Percentiles rank a stretch among this genome's conserved stretches.
phyloP scores from a whole-genome alignment of 768 basidiomycete genomes.

The Kwoniella bestiolae region DNA sequence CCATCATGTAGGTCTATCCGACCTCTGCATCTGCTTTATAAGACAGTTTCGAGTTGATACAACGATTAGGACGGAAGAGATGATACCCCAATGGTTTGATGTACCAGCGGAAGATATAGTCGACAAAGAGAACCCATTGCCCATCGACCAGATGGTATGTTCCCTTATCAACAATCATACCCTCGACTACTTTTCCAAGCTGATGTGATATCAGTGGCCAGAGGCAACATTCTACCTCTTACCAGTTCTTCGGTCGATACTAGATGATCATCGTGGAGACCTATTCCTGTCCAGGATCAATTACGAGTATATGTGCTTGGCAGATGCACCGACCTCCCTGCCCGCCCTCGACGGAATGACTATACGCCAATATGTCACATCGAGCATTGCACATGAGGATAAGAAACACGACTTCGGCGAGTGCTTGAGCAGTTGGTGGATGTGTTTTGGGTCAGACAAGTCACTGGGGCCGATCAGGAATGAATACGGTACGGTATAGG shows the following conservation, averaged over 20 bases:
- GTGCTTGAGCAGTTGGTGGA: constrained; percentile 20
- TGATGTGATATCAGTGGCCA: constrained; percentile 17
- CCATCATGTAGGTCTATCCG: constrained; percentile 66
- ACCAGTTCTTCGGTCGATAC: constrained; percentile 13
- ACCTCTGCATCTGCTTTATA: not conserved
- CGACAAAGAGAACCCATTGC: constrained; percentile 1
- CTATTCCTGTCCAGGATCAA: constrained; percentile 15
- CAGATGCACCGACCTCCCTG: constrained; percentile 6
- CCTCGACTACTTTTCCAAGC: not conserved
- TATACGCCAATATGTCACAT: not conserved
- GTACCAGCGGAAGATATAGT: constrained; percentile 27
- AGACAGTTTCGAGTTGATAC: not conserved
- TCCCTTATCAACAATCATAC: not conserved
- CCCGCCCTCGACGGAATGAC: constrained; percentile 13
- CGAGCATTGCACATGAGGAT: not conserved
- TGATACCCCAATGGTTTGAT: constrained; percentile 81
- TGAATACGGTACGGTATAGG: too few species aligned
- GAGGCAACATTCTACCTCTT: constrained; percentile 23
- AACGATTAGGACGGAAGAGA: constrained; percentile 75
- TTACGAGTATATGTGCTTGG: constrained; percentile 9
- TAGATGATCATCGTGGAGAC: not conserved
- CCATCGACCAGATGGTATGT: constrained; percentile 32
- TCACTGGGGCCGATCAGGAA: not conserved
- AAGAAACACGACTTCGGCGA: constrained; percentile 5
- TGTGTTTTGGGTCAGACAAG: not conserved